phyloP scores from a whole-genome alignment of 2,329 filamentous ascomycete genomes.

The Paecilomyces formosus region DNA sequence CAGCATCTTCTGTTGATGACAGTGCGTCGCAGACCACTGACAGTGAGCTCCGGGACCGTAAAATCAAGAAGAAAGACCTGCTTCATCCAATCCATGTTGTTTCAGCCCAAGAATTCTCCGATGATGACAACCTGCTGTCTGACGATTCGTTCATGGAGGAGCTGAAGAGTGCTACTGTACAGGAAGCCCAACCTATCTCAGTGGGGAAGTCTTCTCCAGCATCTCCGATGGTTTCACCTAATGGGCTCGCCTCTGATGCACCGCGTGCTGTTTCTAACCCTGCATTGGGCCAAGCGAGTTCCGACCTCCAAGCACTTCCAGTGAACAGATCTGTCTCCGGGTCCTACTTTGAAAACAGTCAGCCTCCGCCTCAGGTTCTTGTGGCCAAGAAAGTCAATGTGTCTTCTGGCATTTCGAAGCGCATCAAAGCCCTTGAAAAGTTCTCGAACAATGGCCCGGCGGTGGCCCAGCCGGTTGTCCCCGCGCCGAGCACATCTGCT shows the following conservation, averaged over 20 bases:
- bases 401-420: slow-evolving; percentile 83
- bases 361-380: slow-evolving; percentile 37
- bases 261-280: slow-evolving; percentile 36
- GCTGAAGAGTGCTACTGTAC: slow-evolving; percentile 69
- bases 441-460: slow-evolving; percentile 46
- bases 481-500: slow-evolving; percentile 49
- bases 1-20: slow-evolving; percentile 4
- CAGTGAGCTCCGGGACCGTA: slow-evolving; percentile 15
- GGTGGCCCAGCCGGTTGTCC: slow-evolving; percentile 20
- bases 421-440: slow-evolving; percentile 88
- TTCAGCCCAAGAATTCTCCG: slow-evolving; percentile 29
- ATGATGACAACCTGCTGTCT: slow-evolving; percentile 35
- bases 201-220: slow-evolving; percentile 86
- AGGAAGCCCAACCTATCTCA: slow-evolving; percentile 73
- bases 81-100: slow-evolving; percentile 50
- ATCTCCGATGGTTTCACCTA: slow-evolving; percentile 42
- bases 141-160: slow-evolving; percentile 82
- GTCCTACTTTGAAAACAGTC: slow-evolving; percentile 21
- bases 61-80: slow-evolving; percentile 26
- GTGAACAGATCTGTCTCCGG: slow-evolving; percentile 32
- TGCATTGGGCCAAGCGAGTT: neutral
- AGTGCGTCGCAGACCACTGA: slow-evolving; percentile 12
- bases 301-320: slow-evolving; percentile 23
- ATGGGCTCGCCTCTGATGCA: slow-evolving; percentile 23
- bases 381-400: slow-evolving; percentile 70